These are phyloP conservation scores for Syzygium oleosum DNA, from an alignment of 345 rosid species.

Conservation along the genomic window DNA sequence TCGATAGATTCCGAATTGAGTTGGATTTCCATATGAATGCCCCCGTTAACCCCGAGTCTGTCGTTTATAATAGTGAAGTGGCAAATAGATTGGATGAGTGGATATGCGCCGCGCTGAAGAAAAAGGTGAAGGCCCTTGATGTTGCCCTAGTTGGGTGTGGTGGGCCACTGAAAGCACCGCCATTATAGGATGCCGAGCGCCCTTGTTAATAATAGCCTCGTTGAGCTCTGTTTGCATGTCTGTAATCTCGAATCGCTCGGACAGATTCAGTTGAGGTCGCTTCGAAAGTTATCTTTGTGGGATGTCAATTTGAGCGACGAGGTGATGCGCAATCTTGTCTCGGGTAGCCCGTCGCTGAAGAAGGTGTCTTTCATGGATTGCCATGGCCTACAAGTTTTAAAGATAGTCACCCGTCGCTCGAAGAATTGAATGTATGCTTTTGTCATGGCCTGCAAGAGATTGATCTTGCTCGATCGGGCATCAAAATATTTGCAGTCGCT, in stretches of 20 bases:
- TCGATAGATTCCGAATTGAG: not conserved
- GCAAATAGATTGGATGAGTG: not conserved
- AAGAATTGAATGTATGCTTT: not conserved
- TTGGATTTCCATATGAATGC: not conserved
- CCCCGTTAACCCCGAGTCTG: not conserved
- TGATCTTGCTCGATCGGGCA: not conserved
- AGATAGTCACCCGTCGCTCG: not conserved
- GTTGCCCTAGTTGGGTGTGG: not conserved
- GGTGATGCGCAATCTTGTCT: not conserved
- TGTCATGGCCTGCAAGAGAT: not conserved
- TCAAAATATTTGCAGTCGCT: not conserved
- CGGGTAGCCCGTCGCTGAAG: not conserved
- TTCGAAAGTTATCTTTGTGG: not conserved
- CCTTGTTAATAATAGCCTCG: not conserved
- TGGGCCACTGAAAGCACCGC: not conserved
- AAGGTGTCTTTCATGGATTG: not conserved
- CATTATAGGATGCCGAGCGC: not conserved
- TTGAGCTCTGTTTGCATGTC: not conserved
- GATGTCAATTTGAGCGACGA: not conserved
- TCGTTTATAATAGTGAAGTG: not conserved
- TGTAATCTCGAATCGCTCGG: not conserved
- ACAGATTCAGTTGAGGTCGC: not conserved
- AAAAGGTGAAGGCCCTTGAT: not conserved
- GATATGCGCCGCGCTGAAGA: not conserved
- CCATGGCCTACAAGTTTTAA: not conserved